A percentile compares a stretch with the other conserved stretches of the same genome.
Evolutionary conservation across 73 alveolate genomes (phyloP).

Genomic region (Tetrahymena malaccensis): DNA sequence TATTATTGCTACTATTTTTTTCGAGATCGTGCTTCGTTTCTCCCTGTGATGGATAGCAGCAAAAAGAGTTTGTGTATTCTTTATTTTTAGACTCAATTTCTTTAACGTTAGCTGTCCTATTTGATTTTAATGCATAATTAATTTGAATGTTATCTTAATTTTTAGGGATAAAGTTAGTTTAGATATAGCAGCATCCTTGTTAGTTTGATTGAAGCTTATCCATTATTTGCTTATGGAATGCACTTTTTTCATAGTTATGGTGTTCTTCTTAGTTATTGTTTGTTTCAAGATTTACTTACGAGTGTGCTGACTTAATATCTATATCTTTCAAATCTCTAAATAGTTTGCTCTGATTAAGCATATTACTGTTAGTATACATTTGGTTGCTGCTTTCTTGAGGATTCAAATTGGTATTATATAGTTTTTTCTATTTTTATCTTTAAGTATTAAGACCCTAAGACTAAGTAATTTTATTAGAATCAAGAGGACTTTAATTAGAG

Average conservation of each 20-base stretch:
- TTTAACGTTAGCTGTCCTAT: background rate
- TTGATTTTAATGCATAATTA: background rate
- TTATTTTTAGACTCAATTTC: background rate
- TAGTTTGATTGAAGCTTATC: background rate
- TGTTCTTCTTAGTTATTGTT: background rate
- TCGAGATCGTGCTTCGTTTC: background rate
- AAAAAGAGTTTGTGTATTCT: background rate
- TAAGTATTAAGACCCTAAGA: no score
- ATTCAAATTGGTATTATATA: background rate
- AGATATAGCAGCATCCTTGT: no score
- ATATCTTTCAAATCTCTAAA: background rate
- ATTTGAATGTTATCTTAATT: background rate
- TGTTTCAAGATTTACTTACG: background rate
- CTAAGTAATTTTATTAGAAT: no score
- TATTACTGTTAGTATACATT: background rate
- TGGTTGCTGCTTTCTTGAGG: background rate
- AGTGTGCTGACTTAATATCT: background rate
- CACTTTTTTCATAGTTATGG: background rate
- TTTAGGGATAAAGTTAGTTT: background rate
- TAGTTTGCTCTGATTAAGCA: background rate
- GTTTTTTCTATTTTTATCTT: background rate
- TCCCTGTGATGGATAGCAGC: background rate
- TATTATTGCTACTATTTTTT: background rate
- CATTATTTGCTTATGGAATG: no score
- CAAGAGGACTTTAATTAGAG: background rate